A percentile compares a stretch with the other conserved stretches of the same genome.
Evolutionary conservation across 2,329 filamentous ascomycete genomes (phyloP).

Genomic region (Verticillium klebahnii): DNA sequence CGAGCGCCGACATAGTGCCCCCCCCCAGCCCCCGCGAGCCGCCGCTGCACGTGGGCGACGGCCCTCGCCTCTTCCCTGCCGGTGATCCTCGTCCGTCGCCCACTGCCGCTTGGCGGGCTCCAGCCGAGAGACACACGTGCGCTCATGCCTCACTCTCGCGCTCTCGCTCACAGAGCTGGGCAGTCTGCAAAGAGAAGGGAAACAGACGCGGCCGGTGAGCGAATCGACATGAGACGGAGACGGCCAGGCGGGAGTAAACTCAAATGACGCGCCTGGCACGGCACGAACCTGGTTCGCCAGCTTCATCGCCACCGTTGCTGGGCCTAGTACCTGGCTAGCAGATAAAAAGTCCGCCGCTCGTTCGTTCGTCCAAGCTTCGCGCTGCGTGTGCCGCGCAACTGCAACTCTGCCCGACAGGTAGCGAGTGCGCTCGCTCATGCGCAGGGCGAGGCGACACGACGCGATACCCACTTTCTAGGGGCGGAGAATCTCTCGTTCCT

Average conservation of each 20-base stretch:
- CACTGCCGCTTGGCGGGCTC: not conserved
- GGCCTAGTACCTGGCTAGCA: not conserved
- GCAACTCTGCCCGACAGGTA: too few relatives aligned
- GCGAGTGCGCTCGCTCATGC: not conserved
- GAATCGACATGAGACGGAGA: not conserved
- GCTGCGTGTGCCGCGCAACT: not conserved
- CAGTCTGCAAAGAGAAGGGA: not conserved
- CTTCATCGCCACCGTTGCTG: not conserved
- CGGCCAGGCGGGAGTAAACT: not conserved
- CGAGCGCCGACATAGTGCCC: not conserved
- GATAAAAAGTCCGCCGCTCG: not conserved
- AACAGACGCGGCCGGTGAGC: not conserved
- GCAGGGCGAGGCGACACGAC: not conserved
- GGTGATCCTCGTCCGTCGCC: not conserved
- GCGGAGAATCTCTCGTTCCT: constrained; percentile 4
- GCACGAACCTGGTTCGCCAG: not conserved
- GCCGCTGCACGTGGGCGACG: not conserved
- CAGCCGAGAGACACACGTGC: not conserved
- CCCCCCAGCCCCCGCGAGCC: not conserved
- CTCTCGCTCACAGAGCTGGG: not conserved
- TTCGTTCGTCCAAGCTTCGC: not conserved
- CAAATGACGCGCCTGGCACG: not conserved
- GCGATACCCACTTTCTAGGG: not conserved
- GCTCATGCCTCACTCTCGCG: not conserved
- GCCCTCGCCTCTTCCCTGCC: not conserved